Percentiles rank a stretch among this genome's conserved stretches.
These are phyloP conservation scores for Phytophthora sp. DNA, from an alignment of 352 stramenopile species.

Conservation along the genomic window DNA sequence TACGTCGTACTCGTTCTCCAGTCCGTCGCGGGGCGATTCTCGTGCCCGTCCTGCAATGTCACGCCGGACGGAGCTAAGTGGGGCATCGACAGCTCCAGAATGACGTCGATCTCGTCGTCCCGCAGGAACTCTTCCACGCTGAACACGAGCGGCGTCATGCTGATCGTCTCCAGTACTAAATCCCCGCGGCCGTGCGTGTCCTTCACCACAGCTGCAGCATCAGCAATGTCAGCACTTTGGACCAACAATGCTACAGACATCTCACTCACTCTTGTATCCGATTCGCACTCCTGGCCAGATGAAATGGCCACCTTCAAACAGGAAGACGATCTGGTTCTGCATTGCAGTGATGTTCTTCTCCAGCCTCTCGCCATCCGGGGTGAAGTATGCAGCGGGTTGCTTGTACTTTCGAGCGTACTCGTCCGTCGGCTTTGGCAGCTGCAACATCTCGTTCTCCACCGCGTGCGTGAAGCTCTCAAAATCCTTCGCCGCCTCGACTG, in stretches of 20 bases:
- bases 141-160: slow-evolving; percentile 74
- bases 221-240: slow-evolving; percentile 4
- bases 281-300: slow-evolving; percentile 74
- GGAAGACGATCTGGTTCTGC: slow-evolving; percentile 57
- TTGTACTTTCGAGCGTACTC: slow-evolving; percentile 55
- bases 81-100: slow-evolving; percentile 69
- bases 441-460: slow-evolving; percentile 47
- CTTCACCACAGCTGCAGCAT: slow-evolving; percentile 41
- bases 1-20: slow-evolving; percentile 85
- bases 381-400: slow-evolving; percentile 73
- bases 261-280: slow-evolving; percentile 65
- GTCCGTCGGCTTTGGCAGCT: slow-evolving; percentile 36
- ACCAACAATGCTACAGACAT: background rate
- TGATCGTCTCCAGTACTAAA: slow-evolving; percentile 62
- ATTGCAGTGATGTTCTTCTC: slow-evolving; percentile 47
- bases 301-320: slow-evolving; percentile 81
- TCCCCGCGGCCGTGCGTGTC: slow-evolving; percentile 52
- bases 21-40: slow-evolving; percentile 64
- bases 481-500: slow-evolving; percentile 44
- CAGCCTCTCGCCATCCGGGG: slow-evolving; percentile 51
- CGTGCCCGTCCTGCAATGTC: slow-evolving; percentile 65
- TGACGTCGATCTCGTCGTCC: slow-evolving; percentile 78
- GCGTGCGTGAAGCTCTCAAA: slow-evolving; percentile 36
- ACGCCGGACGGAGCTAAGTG: slow-evolving; percentile 70
- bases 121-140: slow-evolving; percentile 74